Evolutionary conservation across 345 rosid genomes (phyloP).

Genomic region (Nasturtium officinale): DNA sequence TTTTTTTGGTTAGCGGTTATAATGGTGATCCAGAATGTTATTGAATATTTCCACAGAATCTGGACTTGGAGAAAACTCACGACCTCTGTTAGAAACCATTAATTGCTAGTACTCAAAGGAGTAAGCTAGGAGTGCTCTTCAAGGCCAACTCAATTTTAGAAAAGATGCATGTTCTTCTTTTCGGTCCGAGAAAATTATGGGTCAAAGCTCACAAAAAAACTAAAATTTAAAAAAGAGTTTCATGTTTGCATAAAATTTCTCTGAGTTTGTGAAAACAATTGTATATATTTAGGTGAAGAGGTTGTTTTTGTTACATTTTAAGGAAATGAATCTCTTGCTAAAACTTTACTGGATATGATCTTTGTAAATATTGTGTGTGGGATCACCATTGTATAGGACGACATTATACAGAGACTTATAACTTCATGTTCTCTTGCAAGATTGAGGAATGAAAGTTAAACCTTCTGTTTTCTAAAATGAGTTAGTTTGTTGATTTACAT

Average conservation of each 20-base stretch:
- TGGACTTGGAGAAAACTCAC: background rate
- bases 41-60: background rate
- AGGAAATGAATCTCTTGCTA: background rate
- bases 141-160: background rate
- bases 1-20: background rate
- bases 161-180: background rate
- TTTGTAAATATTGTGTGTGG: background rate
- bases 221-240: background rate
- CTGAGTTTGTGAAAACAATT: background rate
- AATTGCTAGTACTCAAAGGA: background rate
- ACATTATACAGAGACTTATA: conserved; percentile 56
- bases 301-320: background rate
- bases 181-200: background rate
- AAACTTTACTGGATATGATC: background rate
- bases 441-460: conserved; percentile 50
- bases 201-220: background rate
- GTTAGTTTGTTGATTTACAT: background rate
- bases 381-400: conserved; percentile 52
- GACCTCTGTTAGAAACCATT: background rate
- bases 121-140: background rate
- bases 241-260: background rate
- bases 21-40: background rate
- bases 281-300: background rate
- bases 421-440: conserved; percentile 65
- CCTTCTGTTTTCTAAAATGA: background rate